Evolutionary conservation across 106 monocot species (phyloP), one percentile per base, ranked within the genome.

Genomic region (Dendrobium catenatum): DNA sequence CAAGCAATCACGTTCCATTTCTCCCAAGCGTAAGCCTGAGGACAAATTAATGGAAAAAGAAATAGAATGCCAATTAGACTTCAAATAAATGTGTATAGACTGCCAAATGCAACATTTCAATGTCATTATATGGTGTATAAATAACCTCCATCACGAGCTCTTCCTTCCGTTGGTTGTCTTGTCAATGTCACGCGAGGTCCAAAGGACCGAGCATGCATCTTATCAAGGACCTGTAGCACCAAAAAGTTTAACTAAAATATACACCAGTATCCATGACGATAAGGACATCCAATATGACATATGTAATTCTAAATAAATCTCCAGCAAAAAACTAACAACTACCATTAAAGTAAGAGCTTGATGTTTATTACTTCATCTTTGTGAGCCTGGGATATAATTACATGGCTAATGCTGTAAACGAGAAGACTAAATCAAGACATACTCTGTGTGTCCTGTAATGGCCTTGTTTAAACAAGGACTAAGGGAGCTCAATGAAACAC

Each of bases 1-100:
- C 84, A 98, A 91, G 85, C 98, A 98, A 79, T 98, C 98, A 27
- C 98, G 89, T 82, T 98, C 98, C 98, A 98, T 98, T 79, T 98
- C 98, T 73, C 98, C 98, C 40, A 98, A 77, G 22, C 98, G 90
- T 51, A 98, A 77, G 55, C 97, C 96, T 96, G 76, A 20, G 13
- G 43, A 82, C 49, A 15, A 13, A 31, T 75, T 68, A 51, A 82
- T 78, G 44, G 43, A 74, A 44, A 74, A 31, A 4, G 2, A 42
- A 20, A 43, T 7, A n/a, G 6, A 44, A 70, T 70, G 70, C 37
- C 22, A 43, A 74, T 7, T 4, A 20, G 72, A 70, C 1, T 70
- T 61, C 33, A 16, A 74, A 74, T 43, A 44, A 74, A 74, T 43
- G 13, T 43, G 18, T n/a, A 15, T 9, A 19, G 42, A 51, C 4